These are phyloP conservation scores for Botryotinia convoluta DNA, from an alignment of 2,329 filamentous ascomycete genomes.

Conservation along the genomic window DNA sequence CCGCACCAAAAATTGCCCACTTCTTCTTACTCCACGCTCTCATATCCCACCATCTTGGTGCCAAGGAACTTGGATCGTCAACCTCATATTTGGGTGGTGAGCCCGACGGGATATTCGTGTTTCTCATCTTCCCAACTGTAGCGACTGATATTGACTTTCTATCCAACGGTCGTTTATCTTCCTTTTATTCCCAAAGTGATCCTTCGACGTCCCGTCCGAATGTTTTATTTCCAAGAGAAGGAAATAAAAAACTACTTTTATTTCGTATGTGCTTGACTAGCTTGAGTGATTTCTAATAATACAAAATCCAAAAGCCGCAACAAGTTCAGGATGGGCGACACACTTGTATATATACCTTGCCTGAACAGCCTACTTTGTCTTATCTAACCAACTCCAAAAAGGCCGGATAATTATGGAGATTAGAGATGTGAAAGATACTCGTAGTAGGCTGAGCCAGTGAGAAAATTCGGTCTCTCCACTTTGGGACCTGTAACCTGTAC, in stretches of 20 bases:
- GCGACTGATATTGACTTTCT: constrained; percentile 19
- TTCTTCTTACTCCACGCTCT: constrained; percentile 52
- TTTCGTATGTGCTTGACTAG: constrained; percentile 11
- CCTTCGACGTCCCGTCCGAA: background rate
- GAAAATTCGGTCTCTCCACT: background rate
- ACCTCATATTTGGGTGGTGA: constrained; percentile 28
- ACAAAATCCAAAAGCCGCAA: background rate
- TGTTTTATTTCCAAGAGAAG: background rate
- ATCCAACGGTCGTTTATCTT: background rate
- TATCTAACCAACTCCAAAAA: background rate
- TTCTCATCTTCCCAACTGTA: constrained; percentile 23
- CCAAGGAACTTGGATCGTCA: constrained; percentile 24
- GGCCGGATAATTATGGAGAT: constrained; percentile 2
- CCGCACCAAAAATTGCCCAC: constrained; percentile 46
- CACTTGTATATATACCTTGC: constrained; percentile 2
- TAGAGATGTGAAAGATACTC: background rate
- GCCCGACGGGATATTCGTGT: constrained; percentile 15
- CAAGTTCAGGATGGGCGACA: background rate
- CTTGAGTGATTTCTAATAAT: background rate
- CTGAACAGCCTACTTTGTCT: background rate
- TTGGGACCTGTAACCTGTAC: background rate
- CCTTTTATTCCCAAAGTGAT: background rate
- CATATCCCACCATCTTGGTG: constrained; percentile 45
- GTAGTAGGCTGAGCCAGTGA: background rate
- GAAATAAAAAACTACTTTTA: constrained; percentile 12